Evolutionary conservation across 1,284 basidiomycete genomes (phyloP).

Genomic region (Cutaneotrichosporon cyanovorans): DNA sequence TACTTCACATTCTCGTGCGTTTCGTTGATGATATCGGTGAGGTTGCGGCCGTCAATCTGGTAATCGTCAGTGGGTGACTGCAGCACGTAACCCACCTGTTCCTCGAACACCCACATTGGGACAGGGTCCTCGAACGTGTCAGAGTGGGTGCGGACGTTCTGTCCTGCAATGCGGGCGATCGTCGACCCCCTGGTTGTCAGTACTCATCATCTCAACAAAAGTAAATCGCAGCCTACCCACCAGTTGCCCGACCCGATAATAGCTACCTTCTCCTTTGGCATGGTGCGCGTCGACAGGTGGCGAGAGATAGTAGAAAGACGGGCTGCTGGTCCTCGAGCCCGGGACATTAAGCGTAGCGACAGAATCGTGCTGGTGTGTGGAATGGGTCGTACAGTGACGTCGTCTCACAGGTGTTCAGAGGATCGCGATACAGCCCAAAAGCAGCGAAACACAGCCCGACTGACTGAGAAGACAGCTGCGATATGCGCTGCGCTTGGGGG

Average conservation of each 20-base stretch:
- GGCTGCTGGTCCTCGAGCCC: not conserved
- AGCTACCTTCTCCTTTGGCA: slow-evolving; percentile 50
- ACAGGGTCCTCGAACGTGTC: slow-evolving; percentile 48
- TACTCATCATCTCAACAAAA: not conserved
- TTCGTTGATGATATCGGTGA: slow-evolving; percentile 53
- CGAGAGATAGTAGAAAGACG: slow-evolving; percentile 1
- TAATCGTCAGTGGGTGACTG: not conserved
- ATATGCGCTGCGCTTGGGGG: too few species aligned
- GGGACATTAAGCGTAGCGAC: not conserved
- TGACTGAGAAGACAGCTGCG: too few species aligned
- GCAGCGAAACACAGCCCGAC: too few species aligned
- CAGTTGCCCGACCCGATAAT: slow-evolving; percentile 52
- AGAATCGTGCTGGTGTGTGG: not conserved
- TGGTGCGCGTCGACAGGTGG: slow-evolving; percentile 3
- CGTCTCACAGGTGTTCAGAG: too few species aligned
- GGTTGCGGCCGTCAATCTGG: slow-evolving; percentile 50
- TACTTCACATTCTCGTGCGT: slow-evolving; percentile 48
- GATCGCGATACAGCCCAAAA: too few species aligned
- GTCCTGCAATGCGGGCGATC: slow-evolving; percentile 51
- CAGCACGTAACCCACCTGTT: slow-evolving; percentile 41
- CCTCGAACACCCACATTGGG: slow-evolving; percentile 51
- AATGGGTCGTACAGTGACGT: too few species aligned
- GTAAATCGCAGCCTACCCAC: slow-evolving; percentile 18
- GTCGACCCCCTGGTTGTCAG: slow-evolving; percentile 49
- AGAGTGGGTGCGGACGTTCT: slow-evolving; percentile 47